A percentile compares a stretch with the other conserved stretches of the same genome.
These are phyloP conservation scores for Uronychia binucleata DNA, from an alignment of 73 alveolate genomes.

Conservation along the genomic window DNA sequence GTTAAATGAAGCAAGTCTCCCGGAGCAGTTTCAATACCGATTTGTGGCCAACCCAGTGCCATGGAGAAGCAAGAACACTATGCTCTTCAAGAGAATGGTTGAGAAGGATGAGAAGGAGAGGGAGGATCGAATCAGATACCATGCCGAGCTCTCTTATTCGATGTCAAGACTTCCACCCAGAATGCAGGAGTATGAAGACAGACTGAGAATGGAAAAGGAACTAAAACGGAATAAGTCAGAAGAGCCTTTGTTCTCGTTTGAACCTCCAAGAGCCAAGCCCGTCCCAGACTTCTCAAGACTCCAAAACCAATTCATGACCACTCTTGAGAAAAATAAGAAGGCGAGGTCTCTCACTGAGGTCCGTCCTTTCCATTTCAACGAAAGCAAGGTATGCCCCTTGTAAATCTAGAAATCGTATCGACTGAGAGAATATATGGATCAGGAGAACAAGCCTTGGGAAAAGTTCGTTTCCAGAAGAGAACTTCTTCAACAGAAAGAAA, in stretches of 20 bases:
- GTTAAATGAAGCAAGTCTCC: conserved; percentile 52
- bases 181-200: conserved; percentile 94
- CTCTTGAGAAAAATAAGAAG: conserved; percentile 76
- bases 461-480: conserved; percentile 57
- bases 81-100: conserved; percentile 66
- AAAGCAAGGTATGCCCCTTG: conserved; percentile 83
- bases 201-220: conserved; percentile 44
- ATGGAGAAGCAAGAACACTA: conserved; percentile 78
- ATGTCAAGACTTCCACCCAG: conserved; percentile 94
- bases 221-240: conserved; percentile 59
- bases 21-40: conserved; percentile 25
- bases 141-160: conserved; percentile 88
- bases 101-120: conserved; percentile 75
- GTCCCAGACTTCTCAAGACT: conserved; percentile 94
- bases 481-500: conserved; percentile 69
- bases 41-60: conserved; percentile 72
- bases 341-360: conserved; percentile 86
- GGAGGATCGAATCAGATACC: conserved; percentile 84
- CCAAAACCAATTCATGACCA: conserved; percentile 79
- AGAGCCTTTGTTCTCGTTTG: conserved; percentile 58
- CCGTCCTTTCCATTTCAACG: conserved; percentile 91
- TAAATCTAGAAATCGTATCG: too few relatives aligned
- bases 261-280: conserved; percentile 82
- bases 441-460: conserved; percentile 79
- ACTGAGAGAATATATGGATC: conserved; percentile 74